These are phyloP conservation scores for Athelia psychrophila DNA, from an alignment of 1,284 basidiomycete genomes.

Conservation along the genomic window DNA sequence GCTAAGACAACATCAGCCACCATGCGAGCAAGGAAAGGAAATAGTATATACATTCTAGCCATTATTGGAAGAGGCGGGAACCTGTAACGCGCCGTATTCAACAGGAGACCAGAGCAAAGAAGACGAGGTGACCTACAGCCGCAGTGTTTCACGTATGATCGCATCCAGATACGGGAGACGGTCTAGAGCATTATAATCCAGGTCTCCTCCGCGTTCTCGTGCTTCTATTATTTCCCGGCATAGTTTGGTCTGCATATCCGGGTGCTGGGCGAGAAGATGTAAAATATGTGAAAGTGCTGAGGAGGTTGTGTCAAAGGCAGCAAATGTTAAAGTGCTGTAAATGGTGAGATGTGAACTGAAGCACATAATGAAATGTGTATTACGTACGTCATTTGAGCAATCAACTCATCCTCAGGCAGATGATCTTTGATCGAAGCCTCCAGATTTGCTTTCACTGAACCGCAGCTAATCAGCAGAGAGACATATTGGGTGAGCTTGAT, in stretches of 20 bases:
- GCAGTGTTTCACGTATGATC: constrained; percentile 35
- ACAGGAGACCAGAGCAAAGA: not conserved
- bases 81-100: constrained; percentile 1
- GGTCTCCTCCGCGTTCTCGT: constrained; percentile 18
- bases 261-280: constrained; percentile 28
- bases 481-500: not conserved
- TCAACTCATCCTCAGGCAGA: constrained; percentile 38
- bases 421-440: constrained; percentile 26
- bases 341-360: not conserved
- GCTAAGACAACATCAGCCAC: not conserved
- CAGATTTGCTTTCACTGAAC: constrained; percentile 36
- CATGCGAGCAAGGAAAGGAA: not conserved
- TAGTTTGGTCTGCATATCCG: constrained; percentile 31
- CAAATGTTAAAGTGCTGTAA: constrained; percentile 33
- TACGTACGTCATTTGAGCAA: constrained; percentile 46
- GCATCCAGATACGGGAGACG: constrained; percentile 34
- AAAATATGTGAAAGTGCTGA: constrained; percentile 33
- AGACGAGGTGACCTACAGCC: constrained; percentile 17
- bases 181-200: constrained; percentile 33
- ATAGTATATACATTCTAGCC: constrained; percentile 1
- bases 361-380: not conserved
- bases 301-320: constrained; percentile 35
- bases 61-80: not conserved
- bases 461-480: not conserved
- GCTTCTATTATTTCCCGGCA: constrained; percentile 30